Percentiles rank a stretch among this genome's conserved stretches.
phyloP scores from a whole-genome alignment of 352 stramenopile genomes.

The Albugo laibachii region DNA sequence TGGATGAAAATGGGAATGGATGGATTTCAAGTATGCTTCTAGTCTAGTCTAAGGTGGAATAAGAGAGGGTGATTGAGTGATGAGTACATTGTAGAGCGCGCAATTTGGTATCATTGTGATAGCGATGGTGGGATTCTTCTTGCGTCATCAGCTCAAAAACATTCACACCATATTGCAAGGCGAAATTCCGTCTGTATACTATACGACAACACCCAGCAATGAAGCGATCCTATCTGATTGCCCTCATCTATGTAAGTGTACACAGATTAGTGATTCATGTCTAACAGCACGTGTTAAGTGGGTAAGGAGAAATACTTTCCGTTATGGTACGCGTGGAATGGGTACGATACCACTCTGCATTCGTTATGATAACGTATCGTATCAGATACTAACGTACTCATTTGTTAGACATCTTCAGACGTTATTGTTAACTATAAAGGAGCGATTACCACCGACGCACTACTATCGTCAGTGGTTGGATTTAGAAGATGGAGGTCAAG shows the following conservation, averaged over 20 bases:
- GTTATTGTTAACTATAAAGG: conserved; percentile 16
- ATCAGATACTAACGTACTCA: background rate
- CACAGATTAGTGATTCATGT: too few relatives aligned
- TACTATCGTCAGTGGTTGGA: conserved; percentile 43
- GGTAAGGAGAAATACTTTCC: conserved; percentile 18
- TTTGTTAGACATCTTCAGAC: conserved; percentile 27
- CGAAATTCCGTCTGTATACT: background rate
- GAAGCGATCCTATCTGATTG: background rate
- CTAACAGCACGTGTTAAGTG: too few relatives aligned
- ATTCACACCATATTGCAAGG: too few relatives aligned
- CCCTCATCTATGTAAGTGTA: background rate
- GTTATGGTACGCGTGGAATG: conserved; percentile 37
- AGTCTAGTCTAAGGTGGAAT: too few relatives aligned
- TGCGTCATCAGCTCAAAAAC: too few relatives aligned
- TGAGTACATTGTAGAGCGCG: too few relatives aligned
- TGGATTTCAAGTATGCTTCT: too few relatives aligned
- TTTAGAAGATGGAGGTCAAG: conserved; percentile 36
- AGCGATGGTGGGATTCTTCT: too few relatives aligned
- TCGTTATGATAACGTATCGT: background rate
- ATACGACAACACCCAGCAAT: background rate
- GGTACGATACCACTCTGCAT: conserved; percentile 6
- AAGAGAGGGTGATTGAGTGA: too few relatives aligned
- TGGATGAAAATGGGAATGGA: too few relatives aligned
- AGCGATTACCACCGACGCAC: conserved; percentile 11
- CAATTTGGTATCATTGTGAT: too few relatives aligned